phyloP scores from a whole-genome alignment of 768 basidiomycete species.

The Pleurotus sapidus region DNA sequence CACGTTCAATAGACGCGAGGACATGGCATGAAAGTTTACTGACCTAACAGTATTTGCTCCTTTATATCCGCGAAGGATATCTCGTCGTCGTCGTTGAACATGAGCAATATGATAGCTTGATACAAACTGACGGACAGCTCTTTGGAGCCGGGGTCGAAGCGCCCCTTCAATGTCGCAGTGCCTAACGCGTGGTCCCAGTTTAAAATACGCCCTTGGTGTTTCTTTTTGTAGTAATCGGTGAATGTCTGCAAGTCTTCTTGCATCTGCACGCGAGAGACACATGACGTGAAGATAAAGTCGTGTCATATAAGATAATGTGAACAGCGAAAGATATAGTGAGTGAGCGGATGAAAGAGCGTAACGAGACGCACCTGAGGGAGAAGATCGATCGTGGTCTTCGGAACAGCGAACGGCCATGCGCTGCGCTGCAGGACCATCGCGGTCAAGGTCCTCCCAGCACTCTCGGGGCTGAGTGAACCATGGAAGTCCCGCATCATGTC shows the following conservation, averaged over 20 bases:
- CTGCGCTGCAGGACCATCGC: conserved; percentile 87
- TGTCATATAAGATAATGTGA: too few relatives aligned
- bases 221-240: conserved; percentile 67
- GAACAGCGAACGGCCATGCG: conserved; percentile 78
- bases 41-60: conserved; percentile 70
- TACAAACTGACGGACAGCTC: conserved; percentile 90
- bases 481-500: conserved; percentile 72
- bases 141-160: conserved; percentile 69
- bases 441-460: conserved; percentile 47
- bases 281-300: too few relatives aligned
- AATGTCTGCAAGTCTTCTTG: conserved; percentile 65
- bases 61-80: conserved; percentile 67
- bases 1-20: neutral
- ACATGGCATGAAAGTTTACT: conserved; percentile 21
- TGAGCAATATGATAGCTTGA: conserved; percentile 81
- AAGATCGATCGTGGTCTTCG: conserved; percentile 48
- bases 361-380: conserved; percentile 41
- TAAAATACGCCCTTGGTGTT: conserved; percentile 74
- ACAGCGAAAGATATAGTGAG: neutral
- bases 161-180: conserved; percentile 70
- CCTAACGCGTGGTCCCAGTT: conserved; percentile 88
- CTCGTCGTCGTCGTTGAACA: conserved; percentile 73
- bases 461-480: conserved; percentile 34
- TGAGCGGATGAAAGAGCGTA: neutral
- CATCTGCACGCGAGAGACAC: conserved; percentile 47